Conservation (phyloP, 2,329 filamentous ascomycete species). For the Penicillium concentricum region DNA sequence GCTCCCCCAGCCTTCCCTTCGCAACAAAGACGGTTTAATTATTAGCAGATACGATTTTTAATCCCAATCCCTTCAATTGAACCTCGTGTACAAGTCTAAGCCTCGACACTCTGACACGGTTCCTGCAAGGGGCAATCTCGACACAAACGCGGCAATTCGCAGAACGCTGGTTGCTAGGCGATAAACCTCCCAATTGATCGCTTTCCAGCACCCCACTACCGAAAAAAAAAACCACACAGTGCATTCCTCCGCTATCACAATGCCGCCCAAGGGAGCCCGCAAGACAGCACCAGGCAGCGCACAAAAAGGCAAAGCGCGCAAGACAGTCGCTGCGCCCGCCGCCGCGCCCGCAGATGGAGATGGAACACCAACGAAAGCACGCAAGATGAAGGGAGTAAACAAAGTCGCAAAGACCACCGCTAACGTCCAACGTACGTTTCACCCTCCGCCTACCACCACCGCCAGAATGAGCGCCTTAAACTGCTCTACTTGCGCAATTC, state of each 20-base stretch:
- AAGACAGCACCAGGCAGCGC: constrained; percentile 13
- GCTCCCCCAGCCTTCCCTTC: not conserved
- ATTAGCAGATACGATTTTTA: not conserved
- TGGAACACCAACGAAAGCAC: constrained; percentile 18
- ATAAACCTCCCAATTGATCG: constrained; percentile 8
- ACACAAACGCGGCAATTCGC: not conserved
- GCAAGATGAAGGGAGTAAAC: constrained; percentile 25
- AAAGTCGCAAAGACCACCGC: constrained; percentile 24
- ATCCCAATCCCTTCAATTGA: not conserved
- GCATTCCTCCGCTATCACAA: constrained; percentile 8
- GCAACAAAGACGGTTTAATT: not conserved
- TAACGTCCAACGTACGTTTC: constrained; percentile 40
- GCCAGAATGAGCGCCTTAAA: not conserved
- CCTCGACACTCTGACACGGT: not conserved
- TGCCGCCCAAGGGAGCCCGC: constrained; percentile 32
- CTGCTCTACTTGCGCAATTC: not conserved
- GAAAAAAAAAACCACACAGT: not conserved
- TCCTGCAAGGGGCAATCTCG: constrained; percentile 4
- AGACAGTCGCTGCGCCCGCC: constrained; percentile 3
- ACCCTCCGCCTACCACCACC: not conserved
- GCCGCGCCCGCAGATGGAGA: constrained; percentile 5
- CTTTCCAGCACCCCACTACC: constrained; percentile 4
- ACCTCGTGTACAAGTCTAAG: not conserved
- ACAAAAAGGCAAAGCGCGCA: constrained; percentile 5
- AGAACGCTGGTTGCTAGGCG: constrained; percentile 2